Evolutionary conservation across 2,329 filamentous ascomycete genomes (phyloP).

Genomic region (Aulographum hederae): DNA sequence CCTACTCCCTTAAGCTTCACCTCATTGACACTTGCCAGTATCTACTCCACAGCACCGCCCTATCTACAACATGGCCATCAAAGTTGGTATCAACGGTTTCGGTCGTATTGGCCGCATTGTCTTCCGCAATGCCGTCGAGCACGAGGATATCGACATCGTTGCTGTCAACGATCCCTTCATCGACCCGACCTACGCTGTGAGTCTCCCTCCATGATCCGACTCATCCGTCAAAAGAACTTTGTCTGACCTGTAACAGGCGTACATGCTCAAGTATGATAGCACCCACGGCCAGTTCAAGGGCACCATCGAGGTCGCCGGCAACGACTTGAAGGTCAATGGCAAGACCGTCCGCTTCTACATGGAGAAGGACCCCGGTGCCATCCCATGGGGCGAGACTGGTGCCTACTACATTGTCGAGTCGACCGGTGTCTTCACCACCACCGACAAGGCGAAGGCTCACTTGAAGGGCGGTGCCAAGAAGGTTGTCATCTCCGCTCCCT

Average conservation of each 20-base stretch:
- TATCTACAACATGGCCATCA: slow-evolving; percentile 30
- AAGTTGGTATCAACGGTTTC: slow-evolving; percentile 97
- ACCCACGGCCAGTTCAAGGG: slow-evolving; percentile 96
- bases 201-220: slow-evolving; percentile 26
- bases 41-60: no score
- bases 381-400: slow-evolving; percentile 76
- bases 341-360: slow-evolving; percentile 90
- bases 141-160: slow-evolving; percentile 76
- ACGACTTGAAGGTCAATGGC: slow-evolving; percentile 74
- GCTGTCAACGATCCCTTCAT: slow-evolving; percentile 99
- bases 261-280: slow-evolving; percentile 99
- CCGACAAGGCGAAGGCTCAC: slow-evolving; percentile 84
- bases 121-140: slow-evolving; percentile 93
- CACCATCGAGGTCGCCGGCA: slow-evolving; percentile 54
- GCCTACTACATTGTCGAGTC: slow-evolving; percentile 94
- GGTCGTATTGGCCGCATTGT: slow-evolving; percentile 98
- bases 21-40: no score
- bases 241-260: slow-evolving; percentile 44
- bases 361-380: slow-evolving; percentile 74
- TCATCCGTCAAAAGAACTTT: no score
- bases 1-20: no score
- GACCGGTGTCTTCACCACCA: slow-evolving; percentile 98
- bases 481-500: slow-evolving; percentile 70
- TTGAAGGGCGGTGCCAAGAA: slow-evolving; percentile 97
- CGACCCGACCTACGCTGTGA: slow-evolving; percentile 89